Conservation (phyloP, 2,329 filamentous ascomycete genomes). For the Pseudogymnoascus sp. region DNA sequence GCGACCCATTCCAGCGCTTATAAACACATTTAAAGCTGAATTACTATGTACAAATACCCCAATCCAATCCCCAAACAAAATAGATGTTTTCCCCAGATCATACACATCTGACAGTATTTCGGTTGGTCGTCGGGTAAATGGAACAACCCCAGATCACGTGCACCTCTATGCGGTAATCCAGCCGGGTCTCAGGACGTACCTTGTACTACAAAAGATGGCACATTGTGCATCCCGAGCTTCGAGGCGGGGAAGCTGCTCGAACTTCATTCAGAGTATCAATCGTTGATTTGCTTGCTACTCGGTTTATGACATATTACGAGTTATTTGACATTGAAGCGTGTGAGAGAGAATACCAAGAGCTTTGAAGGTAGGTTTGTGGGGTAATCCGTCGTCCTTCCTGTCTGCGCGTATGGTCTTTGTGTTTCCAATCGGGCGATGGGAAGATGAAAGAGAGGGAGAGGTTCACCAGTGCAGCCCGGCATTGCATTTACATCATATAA, state of each 20-base stretch:
- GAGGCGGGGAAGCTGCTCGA: not conserved
- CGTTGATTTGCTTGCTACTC: too few relatives aligned
- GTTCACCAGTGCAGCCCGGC: not conserved
- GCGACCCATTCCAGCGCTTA: too few relatives aligned
- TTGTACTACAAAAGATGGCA: not conserved
- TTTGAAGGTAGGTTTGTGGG: not conserved
- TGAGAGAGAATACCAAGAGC: not conserved
- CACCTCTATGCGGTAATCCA: not conserved
- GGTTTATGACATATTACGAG: not conserved
- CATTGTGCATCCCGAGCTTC: not conserved
- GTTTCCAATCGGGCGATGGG: too few relatives aligned
- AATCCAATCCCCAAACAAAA: too few relatives aligned
- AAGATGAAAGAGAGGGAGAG: not conserved
- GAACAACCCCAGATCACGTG: not conserved
- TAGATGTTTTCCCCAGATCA: too few relatives aligned
- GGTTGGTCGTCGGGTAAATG: not conserved
- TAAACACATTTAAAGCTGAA: too few relatives aligned
- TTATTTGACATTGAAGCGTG: not conserved
- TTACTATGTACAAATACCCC: too few relatives aligned
- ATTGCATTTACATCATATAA: not conserved
- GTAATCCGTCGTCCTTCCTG: not conserved
- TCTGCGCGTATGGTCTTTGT: too few relatives aligned
- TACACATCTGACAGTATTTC: not conserved
- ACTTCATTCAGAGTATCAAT: too few relatives aligned
- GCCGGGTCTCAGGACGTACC: not conserved